These are phyloP conservation scores for Fusarium pininemorale DNA, from an alignment of 2,329 filamentous ascomycete genomes.

Conservation along the genomic window DNA sequence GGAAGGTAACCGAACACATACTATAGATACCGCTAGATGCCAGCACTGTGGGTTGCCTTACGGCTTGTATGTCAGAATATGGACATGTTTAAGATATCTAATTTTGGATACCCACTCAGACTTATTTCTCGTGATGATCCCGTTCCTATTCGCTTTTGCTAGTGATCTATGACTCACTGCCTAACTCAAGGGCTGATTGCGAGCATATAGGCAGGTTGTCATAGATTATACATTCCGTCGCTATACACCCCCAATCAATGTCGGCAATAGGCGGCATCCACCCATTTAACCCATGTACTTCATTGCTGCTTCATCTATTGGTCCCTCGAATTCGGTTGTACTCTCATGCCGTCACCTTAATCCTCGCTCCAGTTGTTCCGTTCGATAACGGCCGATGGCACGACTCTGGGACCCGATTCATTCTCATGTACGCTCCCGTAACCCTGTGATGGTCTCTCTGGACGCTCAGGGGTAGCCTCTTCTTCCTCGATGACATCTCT, in stretches of 20 bases:
- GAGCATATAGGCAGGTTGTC: neutral
- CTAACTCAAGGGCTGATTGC: neutral
- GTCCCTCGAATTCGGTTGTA: neutral
- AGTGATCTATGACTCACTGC: neutral
- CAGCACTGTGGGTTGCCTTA: neutral
- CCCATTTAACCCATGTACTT: neutral
- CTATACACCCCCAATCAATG: neutral
- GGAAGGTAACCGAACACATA: conserved; percentile 33
- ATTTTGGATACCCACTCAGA: neutral
- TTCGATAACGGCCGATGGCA: conserved; percentile 40
- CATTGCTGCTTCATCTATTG: neutral
- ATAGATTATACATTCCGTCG: neutral
- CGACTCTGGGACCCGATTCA: conserved; percentile 37
- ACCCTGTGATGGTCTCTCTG: conserved; percentile 4
- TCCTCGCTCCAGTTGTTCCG: conserved; percentile 41
- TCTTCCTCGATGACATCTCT: conserved; percentile 46
- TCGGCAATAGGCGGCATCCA: neutral
- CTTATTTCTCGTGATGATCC: neutral
- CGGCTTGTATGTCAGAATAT: neutral
- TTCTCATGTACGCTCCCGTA: conserved; percentile 36
- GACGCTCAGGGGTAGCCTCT: conserved; percentile 1
- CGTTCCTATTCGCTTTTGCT: neutral
- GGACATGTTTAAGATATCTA: neutral
- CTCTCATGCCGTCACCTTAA: neutral
- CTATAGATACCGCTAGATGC: neutral